phyloP scores from a whole-genome alignment of 768 basidiomycete species.

The Rhodotorula taiwanensis region DNA sequence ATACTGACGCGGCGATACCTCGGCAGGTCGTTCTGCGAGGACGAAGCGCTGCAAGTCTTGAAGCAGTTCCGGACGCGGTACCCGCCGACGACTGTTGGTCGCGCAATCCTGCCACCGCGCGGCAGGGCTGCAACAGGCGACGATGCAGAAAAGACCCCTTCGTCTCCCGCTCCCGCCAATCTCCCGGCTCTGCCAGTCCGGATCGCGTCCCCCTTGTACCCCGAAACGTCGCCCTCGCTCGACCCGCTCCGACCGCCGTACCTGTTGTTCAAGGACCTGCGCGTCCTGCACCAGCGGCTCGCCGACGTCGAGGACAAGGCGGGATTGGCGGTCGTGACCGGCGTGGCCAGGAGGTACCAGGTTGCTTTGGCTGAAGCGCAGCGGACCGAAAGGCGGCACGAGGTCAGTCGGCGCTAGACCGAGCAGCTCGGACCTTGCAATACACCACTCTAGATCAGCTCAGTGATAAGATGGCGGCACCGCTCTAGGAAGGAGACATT shows the following conservation, averaged over 20 bases:
- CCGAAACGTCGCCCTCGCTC: slow-evolving; percentile 23
- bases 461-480: too few species aligned
- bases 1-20: not conserved
- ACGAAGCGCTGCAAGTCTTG: slow-evolving; percentile 31
- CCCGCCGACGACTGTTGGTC: slow-evolving; percentile 4
- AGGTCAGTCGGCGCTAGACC: too few species aligned
- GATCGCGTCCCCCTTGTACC: slow-evolving; percentile 22
- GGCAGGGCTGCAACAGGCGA: too few species aligned
- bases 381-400: slow-evolving; percentile 6
- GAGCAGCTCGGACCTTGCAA: too few species aligned
- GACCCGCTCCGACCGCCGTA: slow-evolving; percentile 13
- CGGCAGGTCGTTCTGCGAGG: slow-evolving; percentile 13
- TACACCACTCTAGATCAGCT: too few species aligned
- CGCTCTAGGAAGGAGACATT: too few species aligned
- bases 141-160: too few species aligned
- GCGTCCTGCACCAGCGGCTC: slow-evolving; percentile 26
- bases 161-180: not conserved
- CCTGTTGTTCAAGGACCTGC: slow-evolving; percentile 20
- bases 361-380: slow-evolving; percentile 5
- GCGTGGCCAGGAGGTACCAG: slow-evolving; percentile 20
- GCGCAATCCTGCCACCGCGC: not conserved
- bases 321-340: slow-evolving; percentile 17
- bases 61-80: slow-evolving; percentile 28
- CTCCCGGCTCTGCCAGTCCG: slow-evolving; percentile 7
- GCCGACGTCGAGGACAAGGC: slow-evolving; percentile 18